These are phyloP conservation scores for Sclerotinia sclerotiorum DNA, from an alignment of 2,329 filamentous ascomycete species.

Conservation along the genomic window DNA sequence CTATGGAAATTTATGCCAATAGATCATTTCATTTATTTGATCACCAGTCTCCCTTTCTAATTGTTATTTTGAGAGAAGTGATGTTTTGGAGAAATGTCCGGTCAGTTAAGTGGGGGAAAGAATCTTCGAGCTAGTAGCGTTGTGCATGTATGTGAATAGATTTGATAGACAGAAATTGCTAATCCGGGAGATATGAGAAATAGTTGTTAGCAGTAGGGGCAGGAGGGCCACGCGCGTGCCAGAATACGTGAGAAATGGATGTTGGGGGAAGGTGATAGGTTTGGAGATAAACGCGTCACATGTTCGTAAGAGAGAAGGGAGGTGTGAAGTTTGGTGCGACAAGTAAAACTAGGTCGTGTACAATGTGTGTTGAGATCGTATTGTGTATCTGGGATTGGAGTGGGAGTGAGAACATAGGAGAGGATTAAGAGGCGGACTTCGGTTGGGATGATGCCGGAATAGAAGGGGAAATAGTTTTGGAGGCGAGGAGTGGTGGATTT, in stretches of 20 bases:
- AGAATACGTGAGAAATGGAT: slow-evolving; percentile 33
- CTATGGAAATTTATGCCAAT: slow-evolving; percentile 31
- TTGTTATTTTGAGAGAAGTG: slow-evolving; percentile 32
- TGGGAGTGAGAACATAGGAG: slow-evolving; percentile 6
- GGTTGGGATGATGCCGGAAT: not conserved
- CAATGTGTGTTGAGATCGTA: slow-evolving; percentile 23
- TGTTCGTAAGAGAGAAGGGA: slow-evolving; percentile 31
- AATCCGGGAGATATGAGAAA: slow-evolving; percentile 23
- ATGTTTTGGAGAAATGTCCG: slow-evolving; percentile 26
- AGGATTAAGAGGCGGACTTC: slow-evolving; percentile 16
- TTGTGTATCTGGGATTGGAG: not conserved
- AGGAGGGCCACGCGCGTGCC: slow-evolving; percentile 22
- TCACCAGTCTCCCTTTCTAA: slow-evolving; percentile 36
- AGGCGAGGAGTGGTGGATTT: not conserved
- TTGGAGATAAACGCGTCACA: slow-evolving; percentile 33
- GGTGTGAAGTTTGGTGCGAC: slow-evolving; percentile 23
- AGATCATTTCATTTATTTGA: slow-evolving; percentile 30
- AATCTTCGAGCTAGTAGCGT: slow-evolving; percentile 32
- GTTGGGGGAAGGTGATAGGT: slow-evolving; percentile 30
- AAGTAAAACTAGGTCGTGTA: slow-evolving; percentile 29
- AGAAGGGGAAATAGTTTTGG: slow-evolving; percentile 8
- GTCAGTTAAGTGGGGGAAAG: slow-evolving; percentile 22
- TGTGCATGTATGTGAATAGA: slow-evolving; percentile 32
- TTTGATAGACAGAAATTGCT: slow-evolving; percentile 25
- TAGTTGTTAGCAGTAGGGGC: slow-evolving; percentile 5